phyloP scores from a whole-genome alignment of 1,284 basidiomycete genomes.

The Ustilago sp. region DNA sequence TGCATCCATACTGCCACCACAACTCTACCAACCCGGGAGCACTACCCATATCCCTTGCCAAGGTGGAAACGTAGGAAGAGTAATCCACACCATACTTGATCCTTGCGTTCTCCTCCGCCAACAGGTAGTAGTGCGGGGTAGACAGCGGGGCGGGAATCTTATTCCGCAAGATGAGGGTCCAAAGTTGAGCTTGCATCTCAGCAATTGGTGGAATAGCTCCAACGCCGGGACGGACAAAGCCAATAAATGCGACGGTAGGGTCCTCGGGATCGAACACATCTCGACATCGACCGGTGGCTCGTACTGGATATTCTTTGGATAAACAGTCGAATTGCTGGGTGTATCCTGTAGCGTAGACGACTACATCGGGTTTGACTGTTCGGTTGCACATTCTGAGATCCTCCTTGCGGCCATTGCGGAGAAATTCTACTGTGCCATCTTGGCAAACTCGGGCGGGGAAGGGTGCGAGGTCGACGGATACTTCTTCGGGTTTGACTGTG shows the following conservation, averaged over 20 bases:
- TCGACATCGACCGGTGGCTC: constrained; percentile 74
- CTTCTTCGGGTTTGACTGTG: constrained; percentile 73
- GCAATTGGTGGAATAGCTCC: constrained; percentile 78
- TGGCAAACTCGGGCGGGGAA: constrained; percentile 74
- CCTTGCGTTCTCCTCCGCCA: constrained; percentile 74
- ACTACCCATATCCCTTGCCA: constrained; percentile 76
- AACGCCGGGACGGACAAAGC: constrained; percentile 76
- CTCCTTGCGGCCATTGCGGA: constrained; percentile 71
- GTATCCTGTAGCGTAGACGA: constrained; percentile 72
- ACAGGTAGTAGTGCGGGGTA: constrained; percentile 75
- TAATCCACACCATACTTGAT: constrained; percentile 77
- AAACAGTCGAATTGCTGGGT: constrained; percentile 74
- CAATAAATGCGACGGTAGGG: constrained; percentile 75
- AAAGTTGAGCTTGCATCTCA: constrained; percentile 77
- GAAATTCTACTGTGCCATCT: constrained; percentile 73
- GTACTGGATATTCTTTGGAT: constrained; percentile 72
- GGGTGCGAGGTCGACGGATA: constrained; percentile 75
- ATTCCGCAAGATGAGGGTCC: constrained; percentile 74
- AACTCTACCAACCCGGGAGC: constrained; percentile 74
- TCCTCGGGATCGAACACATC: constrained; percentile 74
- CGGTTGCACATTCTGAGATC: constrained; percentile 72
- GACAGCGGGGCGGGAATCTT: constrained; percentile 71
- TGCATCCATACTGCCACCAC: constrained; percentile 73
- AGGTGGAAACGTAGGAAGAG: constrained; percentile 74
- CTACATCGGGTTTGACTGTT: constrained; percentile 73